Conservation (phyloP, 768 basidiomycete species). For the Strobilomyces echinocephalus region DNA sequence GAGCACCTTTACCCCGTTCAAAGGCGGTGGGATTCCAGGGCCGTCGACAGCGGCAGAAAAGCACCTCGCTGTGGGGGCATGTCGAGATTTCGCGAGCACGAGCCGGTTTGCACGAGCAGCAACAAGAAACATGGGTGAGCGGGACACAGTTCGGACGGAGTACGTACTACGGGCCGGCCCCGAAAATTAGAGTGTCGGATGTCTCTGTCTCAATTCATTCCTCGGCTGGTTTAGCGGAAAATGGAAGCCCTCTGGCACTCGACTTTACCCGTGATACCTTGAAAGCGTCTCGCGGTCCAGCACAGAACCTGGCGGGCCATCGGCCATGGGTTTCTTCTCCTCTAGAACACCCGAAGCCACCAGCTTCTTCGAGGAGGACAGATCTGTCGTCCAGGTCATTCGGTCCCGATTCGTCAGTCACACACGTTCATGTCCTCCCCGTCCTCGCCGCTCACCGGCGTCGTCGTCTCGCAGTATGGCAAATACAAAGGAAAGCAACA, state of each 20-base stretch:
- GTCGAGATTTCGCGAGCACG: not conserved
- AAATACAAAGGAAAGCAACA: conserved; percentile 56
- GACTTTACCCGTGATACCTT: conserved; percentile 7
- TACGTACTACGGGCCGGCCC: conserved; percentile 8
- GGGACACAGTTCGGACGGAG: not conserved
- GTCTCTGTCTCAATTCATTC: conserved; percentile 12
- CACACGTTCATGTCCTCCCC: conserved; percentile 14
- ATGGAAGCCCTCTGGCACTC: conserved; percentile 23
- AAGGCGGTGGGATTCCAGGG: conserved; percentile 68
- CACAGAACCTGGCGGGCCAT: conserved; percentile 1
- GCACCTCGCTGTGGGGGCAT: not conserved
- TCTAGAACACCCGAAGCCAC: conserved; percentile 19
- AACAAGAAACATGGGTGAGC: too few relatives aligned
- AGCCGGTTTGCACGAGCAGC: not conserved
- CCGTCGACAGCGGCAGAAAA: conserved; percentile 13
- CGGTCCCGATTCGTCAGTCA: conserved; percentile 57
- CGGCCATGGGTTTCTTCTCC: conserved; percentile 30
- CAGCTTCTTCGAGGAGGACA: conserved; percentile 29
- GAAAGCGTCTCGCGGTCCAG: not conserved
- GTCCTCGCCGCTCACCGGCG: conserved; percentile 7
- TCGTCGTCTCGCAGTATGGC: conserved; percentile 39
- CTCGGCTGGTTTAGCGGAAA: conserved; percentile 5
- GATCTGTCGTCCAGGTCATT: conserved; percentile 51
- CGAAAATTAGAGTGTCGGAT: conserved; percentile 25
- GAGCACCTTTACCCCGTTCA: conserved; percentile 76